Evolutionary conservation across 352 stramenopile genomes (phyloP).

Genomic region (Globisporangium okanoganense): DNA sequence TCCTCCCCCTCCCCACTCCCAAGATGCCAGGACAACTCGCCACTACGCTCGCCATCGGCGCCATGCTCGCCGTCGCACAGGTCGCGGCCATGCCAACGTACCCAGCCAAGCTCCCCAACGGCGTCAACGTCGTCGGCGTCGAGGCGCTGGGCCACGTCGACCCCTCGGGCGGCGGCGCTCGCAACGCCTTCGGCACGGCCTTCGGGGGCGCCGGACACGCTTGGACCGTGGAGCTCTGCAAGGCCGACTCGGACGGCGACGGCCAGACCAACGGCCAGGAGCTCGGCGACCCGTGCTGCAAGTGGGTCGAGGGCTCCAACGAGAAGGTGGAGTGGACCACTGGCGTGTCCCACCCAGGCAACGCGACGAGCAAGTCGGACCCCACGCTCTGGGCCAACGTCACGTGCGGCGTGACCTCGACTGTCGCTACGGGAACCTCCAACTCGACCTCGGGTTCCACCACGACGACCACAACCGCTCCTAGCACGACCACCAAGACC

Average conservation of each 20-base stretch:
- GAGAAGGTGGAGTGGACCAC: slow-evolving; percentile 15
- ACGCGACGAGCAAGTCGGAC: slow-evolving; percentile 22
- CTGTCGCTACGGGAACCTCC: not conserved
- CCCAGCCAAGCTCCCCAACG: slow-evolving; percentile 22
- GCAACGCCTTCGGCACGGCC: slow-evolving; percentile 22
- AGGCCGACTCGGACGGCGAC: slow-evolving; percentile 37
- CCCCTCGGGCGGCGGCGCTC: slow-evolving; percentile 13
- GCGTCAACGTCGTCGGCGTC: slow-evolving; percentile 14
- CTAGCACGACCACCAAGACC: not conserved
- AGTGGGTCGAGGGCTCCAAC: slow-evolving; percentile 17
- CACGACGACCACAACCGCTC: not conserved
- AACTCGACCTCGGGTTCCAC: not conserved
- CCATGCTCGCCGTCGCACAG: not conserved
- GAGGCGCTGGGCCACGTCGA: slow-evolving; percentile 22
- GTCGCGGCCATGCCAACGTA: slow-evolving; percentile 1
- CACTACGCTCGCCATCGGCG: not conserved
- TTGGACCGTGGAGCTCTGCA: slow-evolving; percentile 35
- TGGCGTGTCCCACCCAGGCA: slow-evolving; percentile 18
- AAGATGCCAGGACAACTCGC: not conserved
- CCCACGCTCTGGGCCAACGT: slow-evolving; percentile 10
- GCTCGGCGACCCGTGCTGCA: slow-evolving; percentile 53
- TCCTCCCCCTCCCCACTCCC: not conserved
- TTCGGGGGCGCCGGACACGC: not conserved
- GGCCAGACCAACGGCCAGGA: slow-evolving; percentile 57
- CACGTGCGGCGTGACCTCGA: not conserved